Base-by-base conservation (phyloP, 2,329 filamentous ascomycete species). In the Hypoxylon sp. region DNA sequence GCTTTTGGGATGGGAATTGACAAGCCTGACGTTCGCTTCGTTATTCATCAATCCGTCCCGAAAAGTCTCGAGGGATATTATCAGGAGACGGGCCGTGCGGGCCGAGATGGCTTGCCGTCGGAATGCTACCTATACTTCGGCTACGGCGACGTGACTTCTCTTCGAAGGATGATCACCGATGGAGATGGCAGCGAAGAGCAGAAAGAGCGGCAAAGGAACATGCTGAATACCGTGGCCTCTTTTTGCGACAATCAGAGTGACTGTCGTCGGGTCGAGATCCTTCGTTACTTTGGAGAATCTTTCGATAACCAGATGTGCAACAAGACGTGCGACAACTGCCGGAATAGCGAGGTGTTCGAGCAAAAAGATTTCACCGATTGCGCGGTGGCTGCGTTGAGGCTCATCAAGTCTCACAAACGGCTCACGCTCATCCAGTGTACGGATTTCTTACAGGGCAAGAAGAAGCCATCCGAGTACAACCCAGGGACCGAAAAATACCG, bases 1-100 rank as follows among this genome's bases (percentile, higher is more conserved):
- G 95, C 95, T 22, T 99, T 99, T 75, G 95, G 95, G 6, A 99
- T 99, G 95, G 95, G 95, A n/a, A 99, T 99, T 68, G 95, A 99
- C 81, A 99, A 99, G 77, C 87, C 94, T 0, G 91, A 99, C 75
- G 95, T 99, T 49, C 91, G 95, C 26, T 99, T 97, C 75, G 95
- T 99, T 32, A 92, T 99, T 41, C 96, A 99, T 74, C 90, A 97
- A 72, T 91, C 89, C 44, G 84, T 99, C 5, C 95, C 95, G 1
- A 98, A 99, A 78, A 97, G 93, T 71, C 81, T 99, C 56, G 95
- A 99, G 79, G 95, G 95, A 0, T 99, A 99, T 77, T 99, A 99
- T 74, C 95, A 99, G 75, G 95, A 99, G 77, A 99, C 95, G 46
- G 95, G 95, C 1, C 91, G 95, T 71, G 95, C 96, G 61, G 95